A percentile compares a stretch with the other conserved stretches of the same genome.
These are phyloP conservation scores for Daldinia loculata DNA, from an alignment of 495 filamentous ascomycete species.

Conservation along the genomic window DNA sequence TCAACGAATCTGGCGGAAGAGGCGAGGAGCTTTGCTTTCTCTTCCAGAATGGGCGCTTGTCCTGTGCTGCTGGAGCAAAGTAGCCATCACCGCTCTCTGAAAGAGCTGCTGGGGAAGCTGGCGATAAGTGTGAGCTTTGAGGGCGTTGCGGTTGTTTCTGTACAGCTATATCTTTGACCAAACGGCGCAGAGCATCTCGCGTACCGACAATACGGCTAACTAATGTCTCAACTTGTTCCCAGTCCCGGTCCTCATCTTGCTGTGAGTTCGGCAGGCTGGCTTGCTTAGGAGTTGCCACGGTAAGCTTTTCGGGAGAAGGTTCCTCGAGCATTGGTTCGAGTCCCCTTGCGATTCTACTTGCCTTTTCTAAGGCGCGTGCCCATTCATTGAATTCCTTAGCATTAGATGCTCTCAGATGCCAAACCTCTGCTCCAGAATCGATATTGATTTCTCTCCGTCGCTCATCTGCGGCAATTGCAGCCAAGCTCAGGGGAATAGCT, in stretches of 20 bases:
- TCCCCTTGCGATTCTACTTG: constrained; percentile 65
- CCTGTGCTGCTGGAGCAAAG: constrained; percentile 51
- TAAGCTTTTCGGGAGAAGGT: constrained; percentile 32
- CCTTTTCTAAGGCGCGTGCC: constrained; percentile 84
- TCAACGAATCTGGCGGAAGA: constrained; percentile 53
- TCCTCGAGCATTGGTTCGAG: constrained; percentile 52
- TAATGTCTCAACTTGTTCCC: constrained; percentile 82
- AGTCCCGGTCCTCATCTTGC: constrained; percentile 77
- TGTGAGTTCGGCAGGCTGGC: constrained; percentile 38
- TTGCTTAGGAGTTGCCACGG: constrained; percentile 34
- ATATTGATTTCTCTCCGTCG: constrained; percentile 90
- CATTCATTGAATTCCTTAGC: constrained; percentile 85
- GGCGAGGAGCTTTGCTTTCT: constrained; percentile 71
- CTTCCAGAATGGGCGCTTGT: constrained; percentile 84
- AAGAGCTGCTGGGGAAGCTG: constrained; percentile 48
- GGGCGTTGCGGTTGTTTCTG: constrained; percentile 55
- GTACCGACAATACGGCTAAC: constrained; percentile 86
- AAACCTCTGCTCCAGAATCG: constrained; percentile 95
- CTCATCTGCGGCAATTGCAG: constrained; percentile 88
- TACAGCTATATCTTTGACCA: constrained; percentile 83
- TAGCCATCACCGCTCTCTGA: constrained; percentile 58
- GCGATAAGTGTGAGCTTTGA: constrained; percentile 52
- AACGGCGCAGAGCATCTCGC: constrained; percentile 82
- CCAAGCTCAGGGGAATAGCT: constrained; percentile 89
- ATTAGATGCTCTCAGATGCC: constrained; percentile 89